A percentile compares a stretch with the other conserved stretches of the same genome.
These are phyloP conservation scores for Tricholoma terreum DNA, from an alignment of 768 basidiomycete genomes.

Conservation along the genomic window DNA sequence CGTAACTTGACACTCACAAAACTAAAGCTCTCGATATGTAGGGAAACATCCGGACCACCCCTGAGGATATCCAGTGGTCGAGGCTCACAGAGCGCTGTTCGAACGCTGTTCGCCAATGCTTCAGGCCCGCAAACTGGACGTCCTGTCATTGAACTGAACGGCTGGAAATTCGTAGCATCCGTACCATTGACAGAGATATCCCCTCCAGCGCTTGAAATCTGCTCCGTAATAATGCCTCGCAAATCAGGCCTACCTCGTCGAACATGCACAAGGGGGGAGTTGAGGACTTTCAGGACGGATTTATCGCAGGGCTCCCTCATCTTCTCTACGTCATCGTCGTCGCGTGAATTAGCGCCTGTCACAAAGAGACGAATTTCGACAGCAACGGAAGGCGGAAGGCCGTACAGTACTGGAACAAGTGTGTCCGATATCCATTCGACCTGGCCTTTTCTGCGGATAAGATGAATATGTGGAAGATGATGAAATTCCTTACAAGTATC, in stretches of 20 bases:
- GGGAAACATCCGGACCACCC: constrained; percentile 33
- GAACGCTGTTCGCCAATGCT: constrained; percentile 31
- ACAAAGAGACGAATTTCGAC: constrained; percentile 41
- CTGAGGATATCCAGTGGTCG: constrained; percentile 27
- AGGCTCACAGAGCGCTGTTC: constrained; percentile 31
- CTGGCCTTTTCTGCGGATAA: constrained; percentile 25
- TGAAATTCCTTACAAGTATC: constrained; percentile 30
- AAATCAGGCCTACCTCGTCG: constrained; percentile 33
- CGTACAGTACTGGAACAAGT: constrained; percentile 29
- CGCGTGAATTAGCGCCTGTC: constrained; percentile 26
- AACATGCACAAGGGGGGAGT: constrained; percentile 22
- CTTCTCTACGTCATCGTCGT: constrained; percentile 14
- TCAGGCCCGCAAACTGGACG: constrained; percentile 40
- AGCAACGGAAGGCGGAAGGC: constrained; percentile 25
- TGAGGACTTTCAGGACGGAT: constrained; percentile 14
- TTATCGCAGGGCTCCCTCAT: not conserved
- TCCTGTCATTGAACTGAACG: not conserved
- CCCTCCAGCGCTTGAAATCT: constrained; percentile 24
- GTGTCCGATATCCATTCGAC: constrained; percentile 44
- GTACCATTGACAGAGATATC: constrained; percentile 41
- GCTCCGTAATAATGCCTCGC: constrained; percentile 25
- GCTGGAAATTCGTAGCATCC: constrained; percentile 5
- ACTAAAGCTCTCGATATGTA: constrained; percentile 31
- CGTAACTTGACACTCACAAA: not conserved
- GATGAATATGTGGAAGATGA: not conserved